Conservation (phyloP, 2,329 filamentous ascomycete genomes). For the Hysterium pulicare region DNA sequence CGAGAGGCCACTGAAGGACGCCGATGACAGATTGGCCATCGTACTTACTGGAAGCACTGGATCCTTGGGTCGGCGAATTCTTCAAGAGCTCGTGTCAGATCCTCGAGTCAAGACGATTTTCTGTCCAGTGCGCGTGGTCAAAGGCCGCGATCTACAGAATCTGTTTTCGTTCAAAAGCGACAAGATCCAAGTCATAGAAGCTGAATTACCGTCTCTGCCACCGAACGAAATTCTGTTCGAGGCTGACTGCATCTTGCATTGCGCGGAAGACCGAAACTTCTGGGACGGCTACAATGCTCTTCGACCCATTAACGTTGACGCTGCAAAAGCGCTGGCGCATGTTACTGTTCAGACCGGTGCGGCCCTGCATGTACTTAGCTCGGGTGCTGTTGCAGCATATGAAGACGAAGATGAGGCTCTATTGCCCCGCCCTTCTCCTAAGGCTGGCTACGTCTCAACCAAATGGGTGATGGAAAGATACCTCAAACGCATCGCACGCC, state of each 20-base stretch:
- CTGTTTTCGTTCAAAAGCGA: conserved; percentile 5
- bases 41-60: conserved; percentile 16
- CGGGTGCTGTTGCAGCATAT: conserved; percentile 7
- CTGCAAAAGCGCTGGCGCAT: conserved; percentile 8
- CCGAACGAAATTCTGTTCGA: too few species aligned
- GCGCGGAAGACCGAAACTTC: conserved; percentile 19
- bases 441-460: conserved; percentile 7
- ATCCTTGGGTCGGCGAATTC: conserved; percentile 9
- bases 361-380: conserved; percentile 5
- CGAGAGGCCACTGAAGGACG: conserved; percentile 27
- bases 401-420: conserved; percentile 2
- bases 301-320: conserved; percentile 19
- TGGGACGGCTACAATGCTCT: conserved; percentile 25
- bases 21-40: conserved; percentile 3
- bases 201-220: too few species aligned
- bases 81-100: conserved; percentile 23
- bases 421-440: not conserved
- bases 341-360: not conserved
- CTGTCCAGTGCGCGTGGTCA: conserved; percentile 7
- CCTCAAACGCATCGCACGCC: conserved; percentile 2
- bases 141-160: conserved; percentile 5
- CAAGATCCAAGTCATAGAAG: conserved; percentile 6
- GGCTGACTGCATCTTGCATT: conserved; percentile 31
- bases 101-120: conserved; percentile 6
- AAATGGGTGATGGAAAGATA: conserved; percentile 8